Evolutionary conservation across 495 filamentous ascomycete genomes (phyloP).

Genomic region (Haplographium delicatum): DNA sequence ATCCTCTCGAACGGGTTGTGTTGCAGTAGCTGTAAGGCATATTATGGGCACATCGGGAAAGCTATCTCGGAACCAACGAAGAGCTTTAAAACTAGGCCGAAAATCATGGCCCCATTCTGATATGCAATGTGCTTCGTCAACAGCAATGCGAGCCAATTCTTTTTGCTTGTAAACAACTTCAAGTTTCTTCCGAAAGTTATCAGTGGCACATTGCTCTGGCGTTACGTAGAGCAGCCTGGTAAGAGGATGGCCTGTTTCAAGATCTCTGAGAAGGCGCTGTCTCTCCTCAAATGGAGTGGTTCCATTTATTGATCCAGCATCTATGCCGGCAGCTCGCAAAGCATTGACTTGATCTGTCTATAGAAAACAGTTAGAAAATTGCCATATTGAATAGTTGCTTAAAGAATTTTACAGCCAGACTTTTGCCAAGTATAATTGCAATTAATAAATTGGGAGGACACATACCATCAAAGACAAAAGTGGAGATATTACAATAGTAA

Average conservation of each 20-base stretch:
- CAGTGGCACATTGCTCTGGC: constrained; percentile 77
- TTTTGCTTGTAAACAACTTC: constrained; percentile 70
- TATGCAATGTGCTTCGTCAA: constrained; percentile 96
- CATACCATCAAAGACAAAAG: constrained; percentile 84
- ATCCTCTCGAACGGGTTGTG: constrained; percentile 69
- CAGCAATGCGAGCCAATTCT: constrained; percentile 77
- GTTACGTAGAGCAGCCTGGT: constrained; percentile 89
- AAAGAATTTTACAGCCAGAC: neutral
- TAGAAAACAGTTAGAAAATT: constrained; percentile 1
- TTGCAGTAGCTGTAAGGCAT: constrained; percentile 88
- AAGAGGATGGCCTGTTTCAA: constrained; percentile 78
- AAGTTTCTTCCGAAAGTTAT: constrained; percentile 71
- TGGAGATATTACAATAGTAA: constrained; percentile 89
- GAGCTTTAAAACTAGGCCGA: constrained; percentile 79
- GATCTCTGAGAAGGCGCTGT: constrained; percentile 66
- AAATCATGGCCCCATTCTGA: constrained; percentile 99
- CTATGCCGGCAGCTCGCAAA: constrained; percentile 64
- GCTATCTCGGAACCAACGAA: constrained; percentile 80
- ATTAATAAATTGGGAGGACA: too few species aligned
- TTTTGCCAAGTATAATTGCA: too few species aligned
- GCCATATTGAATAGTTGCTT: too few species aligned
- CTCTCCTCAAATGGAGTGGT: constrained; percentile 60
- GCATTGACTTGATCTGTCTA: constrained; percentile 89
- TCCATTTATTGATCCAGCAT: constrained; percentile 83
- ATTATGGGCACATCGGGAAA: constrained; percentile 84